phyloP scores from a whole-genome alignment of 805 yeast genomes.

The Wickerhamomyces kurtzmanii region DNA sequence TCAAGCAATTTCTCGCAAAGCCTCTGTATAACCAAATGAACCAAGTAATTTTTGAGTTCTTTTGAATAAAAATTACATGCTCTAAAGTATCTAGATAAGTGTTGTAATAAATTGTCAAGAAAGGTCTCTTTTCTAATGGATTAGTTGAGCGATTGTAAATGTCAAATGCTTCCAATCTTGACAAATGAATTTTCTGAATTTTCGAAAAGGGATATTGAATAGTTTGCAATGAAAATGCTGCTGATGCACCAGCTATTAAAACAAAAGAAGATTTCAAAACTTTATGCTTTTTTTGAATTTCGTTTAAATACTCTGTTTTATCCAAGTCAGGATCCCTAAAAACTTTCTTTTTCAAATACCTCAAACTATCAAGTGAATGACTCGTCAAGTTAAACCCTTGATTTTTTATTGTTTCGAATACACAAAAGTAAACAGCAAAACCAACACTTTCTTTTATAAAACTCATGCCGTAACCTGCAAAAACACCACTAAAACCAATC shows the following conservation, averaged over 20 bases:
- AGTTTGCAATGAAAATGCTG: constrained; percentile 66
- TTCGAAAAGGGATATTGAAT: constrained; percentile 80
- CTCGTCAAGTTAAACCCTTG: constrained; percentile 44
- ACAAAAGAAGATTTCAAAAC: constrained; percentile 61
- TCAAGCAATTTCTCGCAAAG: constrained; percentile 57
- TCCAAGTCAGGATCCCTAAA: constrained; percentile 13
- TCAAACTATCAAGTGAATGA: constrained; percentile 31
- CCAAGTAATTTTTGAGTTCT: constrained; percentile 48
- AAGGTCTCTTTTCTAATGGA: constrained; percentile 2
- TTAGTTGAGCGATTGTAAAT: constrained; percentile 33
- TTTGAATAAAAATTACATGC: constrained; percentile 44
- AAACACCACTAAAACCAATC: constrained; percentile 75
- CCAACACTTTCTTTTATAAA: constrained; percentile 72
- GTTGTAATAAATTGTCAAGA: constrained; percentile 44
- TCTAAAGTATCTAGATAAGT: constrained; percentile 70
- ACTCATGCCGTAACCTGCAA: constrained; percentile 81
- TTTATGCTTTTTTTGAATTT: constrained; percentile 21
- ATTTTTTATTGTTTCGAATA: constrained; percentile 73
- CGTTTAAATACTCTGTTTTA: constrained; percentile 14
- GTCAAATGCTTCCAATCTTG: constrained; percentile 75
- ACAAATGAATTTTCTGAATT: constrained; percentile 69
- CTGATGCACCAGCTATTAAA: constrained; percentile 78
- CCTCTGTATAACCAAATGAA: constrained; percentile 70
- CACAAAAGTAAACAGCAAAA: constrained; percentile 74
- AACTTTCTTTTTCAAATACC: constrained; percentile 26